Evolutionary conservation across 1,284 basidiomycete genomes (phyloP), one percentile per base, ranked within the genome.

Genomic region (Heterobasidion annosum): DNA sequence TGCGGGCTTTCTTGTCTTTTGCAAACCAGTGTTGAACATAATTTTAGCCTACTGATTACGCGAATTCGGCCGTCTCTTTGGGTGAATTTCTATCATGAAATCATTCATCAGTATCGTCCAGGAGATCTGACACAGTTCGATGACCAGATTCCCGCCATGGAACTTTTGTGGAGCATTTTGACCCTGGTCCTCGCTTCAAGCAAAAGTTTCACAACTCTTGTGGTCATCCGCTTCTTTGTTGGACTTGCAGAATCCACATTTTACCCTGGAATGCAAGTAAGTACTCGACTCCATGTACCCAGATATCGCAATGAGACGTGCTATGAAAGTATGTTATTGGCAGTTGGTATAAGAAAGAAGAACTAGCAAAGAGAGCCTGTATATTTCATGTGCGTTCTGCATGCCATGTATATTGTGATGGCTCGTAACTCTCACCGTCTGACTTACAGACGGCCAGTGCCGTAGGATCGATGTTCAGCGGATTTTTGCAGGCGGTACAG

Each of bases 181-280:
- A 72, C 72, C 0, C 69, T 73, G 67, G 56, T 67, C 7, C 65
- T 73, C 2, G 70, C 71, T 0, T 62, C 64, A 2, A 63, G 69
- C 9, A 71, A 68, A 56, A 70, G 61, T 57, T 71, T 70, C 51
- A 61, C 62, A 37, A 65, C 64, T 3, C 57, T 73, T 6, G 55
- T 70, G 9, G 65, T 54, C 0, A 55, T 73, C 10, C 63, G 72
- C 1, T 73, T 73, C 61, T 65, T 73, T 53, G 68, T 73, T 15
- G 72, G 71, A n/a, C 62, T 73, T 15, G 70, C 71, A 0, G 72
- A 73, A 56, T 69, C 71, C 4, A 71, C 71, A 0, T 73, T 73
- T 58, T 73, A 72, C 56, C 71, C 72, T 1, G 71, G 68, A 2
- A 73, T 73, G 7, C 71, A 40, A n/a, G 37, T 40, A 40, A 12